Evolutionary conservation across 2,329 filamentous ascomycete genomes (phyloP).

Genomic region (Colletotrichum navitas): DNA sequence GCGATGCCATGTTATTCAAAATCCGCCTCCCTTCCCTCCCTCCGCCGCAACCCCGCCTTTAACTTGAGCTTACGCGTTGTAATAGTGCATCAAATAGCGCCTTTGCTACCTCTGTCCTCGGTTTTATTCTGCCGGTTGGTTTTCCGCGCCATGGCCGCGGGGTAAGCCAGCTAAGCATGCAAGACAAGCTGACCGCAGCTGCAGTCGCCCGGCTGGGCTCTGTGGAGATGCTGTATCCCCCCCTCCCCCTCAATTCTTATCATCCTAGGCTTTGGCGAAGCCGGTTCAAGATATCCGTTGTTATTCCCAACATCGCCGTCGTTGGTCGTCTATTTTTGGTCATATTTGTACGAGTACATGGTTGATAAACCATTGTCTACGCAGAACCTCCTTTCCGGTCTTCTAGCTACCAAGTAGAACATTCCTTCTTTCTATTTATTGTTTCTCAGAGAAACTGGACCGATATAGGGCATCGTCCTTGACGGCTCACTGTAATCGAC

Average conservation of each 20-base stretch:
- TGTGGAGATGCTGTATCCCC: conserved; percentile 51
- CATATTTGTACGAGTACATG: conserved; percentile 49
- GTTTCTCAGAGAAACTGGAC: conserved; percentile 47
- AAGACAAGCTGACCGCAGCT: conserved; percentile 43
- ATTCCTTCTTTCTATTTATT: conserved; percentile 50
- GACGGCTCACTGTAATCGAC: conserved; percentile 46
- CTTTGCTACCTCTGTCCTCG: conserved; percentile 46
- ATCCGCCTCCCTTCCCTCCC: conserved; percentile 37
- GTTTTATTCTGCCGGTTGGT: conserved; percentile 47
- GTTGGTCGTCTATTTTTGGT: conserved; percentile 48
- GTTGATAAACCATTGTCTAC: conserved; percentile 37
- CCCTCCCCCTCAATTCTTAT: conserved; percentile 57
- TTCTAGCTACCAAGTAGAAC: conserved; percentile 47
- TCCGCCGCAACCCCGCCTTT: background rate
- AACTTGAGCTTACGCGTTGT: background rate
- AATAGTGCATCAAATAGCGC: conserved; percentile 49
- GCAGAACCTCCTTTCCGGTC: conserved; percentile 49
- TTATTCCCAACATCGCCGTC: conserved; percentile 50
- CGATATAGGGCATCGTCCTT: conserved; percentile 52
- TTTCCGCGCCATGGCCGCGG: conserved; percentile 46
- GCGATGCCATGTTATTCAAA: conserved; percentile 63
- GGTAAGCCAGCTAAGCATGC: conserved; percentile 30
- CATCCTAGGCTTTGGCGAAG: conserved; percentile 62
- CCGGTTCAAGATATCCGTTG: conserved; percentile 53
- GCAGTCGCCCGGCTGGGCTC: conserved; percentile 38